Evolutionary conservation across 768 basidiomycete species (phyloP), one percentile per base, ranked within the genome.

Genomic region (Punctularia strigosozonata): DNA sequence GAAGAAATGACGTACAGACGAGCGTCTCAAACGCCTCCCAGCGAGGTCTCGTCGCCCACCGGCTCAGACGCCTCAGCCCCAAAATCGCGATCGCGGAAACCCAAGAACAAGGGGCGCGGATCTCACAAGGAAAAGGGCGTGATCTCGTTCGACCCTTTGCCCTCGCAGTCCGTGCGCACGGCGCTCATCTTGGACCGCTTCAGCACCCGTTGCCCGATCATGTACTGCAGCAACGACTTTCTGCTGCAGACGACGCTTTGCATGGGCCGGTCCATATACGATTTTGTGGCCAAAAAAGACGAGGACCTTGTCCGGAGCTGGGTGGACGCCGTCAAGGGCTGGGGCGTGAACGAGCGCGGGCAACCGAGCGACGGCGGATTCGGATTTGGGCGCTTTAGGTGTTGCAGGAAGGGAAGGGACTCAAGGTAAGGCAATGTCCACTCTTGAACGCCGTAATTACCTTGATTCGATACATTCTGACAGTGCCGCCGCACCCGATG

Each of bases 341-440:
- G 84, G 79, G 84, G 84, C 14, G 82, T 87, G 36, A 87, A 87
- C 45, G 85, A 87, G 55, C 71, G 75, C 3, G 85, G 84, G 0
- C 80, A 82, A 56, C 84, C 84, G 18, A 81, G 79, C 51, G 82
- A 86, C 46, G 83, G 84, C 24, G 85, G 85, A 1, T 88, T 88
- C 52, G 85, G 82, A 13, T 88, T 81, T 57, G 83, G 83, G 14
- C 72, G 69, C 49, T 88, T 88, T 48, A 60, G 56, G 30, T 49
- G 84, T 3, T 55, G 69, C 38, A 56, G 66, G 1, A 64, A 66
- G 36, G 80, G 81, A 0, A 61, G 85, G 43, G 77, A 84, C 49
- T 76, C 77, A 0, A 64, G 66, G 80, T 76, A 43, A 42, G 69
- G 41, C 21, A 14, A 26, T 32, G 6, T 6, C 25, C 23, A 21